A percentile compares a stretch with the other conserved stretches of the same genome.
Evolutionary conservation across 1,284 basidiomycete genomes (phyloP).

Genomic region (Stereum hirsutum): DNA sequence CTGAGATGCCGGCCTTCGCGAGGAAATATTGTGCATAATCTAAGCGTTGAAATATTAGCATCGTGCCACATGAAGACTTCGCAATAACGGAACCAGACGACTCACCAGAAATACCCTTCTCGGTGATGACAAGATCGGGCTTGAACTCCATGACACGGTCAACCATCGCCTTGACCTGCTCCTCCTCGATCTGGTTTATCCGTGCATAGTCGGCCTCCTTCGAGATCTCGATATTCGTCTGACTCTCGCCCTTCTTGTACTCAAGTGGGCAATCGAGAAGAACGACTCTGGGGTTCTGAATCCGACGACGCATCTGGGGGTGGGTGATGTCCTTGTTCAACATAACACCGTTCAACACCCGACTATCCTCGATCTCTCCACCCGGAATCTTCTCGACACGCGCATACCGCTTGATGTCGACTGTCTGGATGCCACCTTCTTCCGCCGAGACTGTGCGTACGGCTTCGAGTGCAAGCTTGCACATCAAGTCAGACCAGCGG

Average conservation of each 20-base stretch:
- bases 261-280: slow-evolving; percentile 95
- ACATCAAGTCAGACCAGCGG: slow-evolving; percentile 98
- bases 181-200: slow-evolving; percentile 93
- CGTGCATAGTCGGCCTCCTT: slow-evolving; percentile 93
- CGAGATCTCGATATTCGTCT: slow-evolving; percentile 98
- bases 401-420: slow-evolving; percentile 97
- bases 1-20: slow-evolving; percentile 83
- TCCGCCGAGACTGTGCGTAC: slow-evolving; percentile 77
- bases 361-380: slow-evolving; percentile 92
- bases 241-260: slow-evolving; percentile 98
- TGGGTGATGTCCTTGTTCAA: slow-evolving; percentile 99
- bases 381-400: slow-evolving; percentile 97
- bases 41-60: slow-evolving; percentile 19
- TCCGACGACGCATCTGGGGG: slow-evolving; percentile 91
- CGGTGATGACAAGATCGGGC: slow-evolving; percentile 92
- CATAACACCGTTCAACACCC: slow-evolving; percentile 89
- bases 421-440: slow-evolving; percentile 67
- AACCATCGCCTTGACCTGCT: slow-evolving; percentile 90
- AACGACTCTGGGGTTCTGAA: slow-evolving; percentile 85
- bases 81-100: neutral
- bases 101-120: slow-evolving; percentile 92
- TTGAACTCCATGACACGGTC: slow-evolving; percentile 89
- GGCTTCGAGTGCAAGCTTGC: slow-evolving; percentile 86
- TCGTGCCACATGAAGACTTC: too few species aligned
- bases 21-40: slow-evolving; percentile 94